Conservation (phyloP, 371 early-diverging fungal genomes). For the Saksenaea oblongispora region DNA sequence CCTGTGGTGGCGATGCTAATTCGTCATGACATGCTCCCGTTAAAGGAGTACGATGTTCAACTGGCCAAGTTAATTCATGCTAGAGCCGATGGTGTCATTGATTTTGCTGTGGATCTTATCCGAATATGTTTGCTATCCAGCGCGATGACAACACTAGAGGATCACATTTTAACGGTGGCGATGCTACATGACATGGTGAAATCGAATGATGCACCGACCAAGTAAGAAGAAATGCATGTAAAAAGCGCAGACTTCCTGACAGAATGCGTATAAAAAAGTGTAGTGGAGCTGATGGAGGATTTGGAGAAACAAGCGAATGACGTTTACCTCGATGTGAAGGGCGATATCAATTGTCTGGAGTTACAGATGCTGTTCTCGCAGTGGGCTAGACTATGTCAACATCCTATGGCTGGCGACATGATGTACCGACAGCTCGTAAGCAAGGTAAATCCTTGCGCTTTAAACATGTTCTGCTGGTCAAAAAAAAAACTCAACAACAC, state of each 20-base stretch:
- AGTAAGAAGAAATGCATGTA: constrained; percentile 5
- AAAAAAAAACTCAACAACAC: not conserved
- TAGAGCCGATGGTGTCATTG: constrained; percentile 46
- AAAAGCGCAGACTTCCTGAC: not conserved
- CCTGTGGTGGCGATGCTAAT: constrained; percentile 80
- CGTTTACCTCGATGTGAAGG: constrained; percentile 16
- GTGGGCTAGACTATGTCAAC: constrained; percentile 86
- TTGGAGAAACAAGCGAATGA: constrained; percentile 20
- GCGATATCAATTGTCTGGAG: constrained; percentile 22
- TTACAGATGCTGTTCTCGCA: constrained; percentile 67
- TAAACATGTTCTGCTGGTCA: not conserved
- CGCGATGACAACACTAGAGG: constrained; percentile 61
- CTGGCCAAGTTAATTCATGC: constrained; percentile 79
- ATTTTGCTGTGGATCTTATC: constrained; percentile 76
- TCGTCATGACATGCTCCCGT: constrained; percentile 69
- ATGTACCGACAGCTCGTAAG: constrained; percentile 58
- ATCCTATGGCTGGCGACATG: constrained; percentile 73
- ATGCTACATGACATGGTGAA: constrained; percentile 58
- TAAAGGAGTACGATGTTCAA: constrained; percentile 84
- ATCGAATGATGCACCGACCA: constrained; percentile 59
- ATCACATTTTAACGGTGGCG: constrained; percentile 74
- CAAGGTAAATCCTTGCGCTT: constrained; percentile 51
- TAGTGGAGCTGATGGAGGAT: constrained; percentile 27
- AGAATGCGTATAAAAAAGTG: constrained; percentile 13
- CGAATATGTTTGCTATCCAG: constrained; percentile 62